Conservation (phyloP, 768 basidiomycete genomes). For the Mycena polygramma region DNA sequence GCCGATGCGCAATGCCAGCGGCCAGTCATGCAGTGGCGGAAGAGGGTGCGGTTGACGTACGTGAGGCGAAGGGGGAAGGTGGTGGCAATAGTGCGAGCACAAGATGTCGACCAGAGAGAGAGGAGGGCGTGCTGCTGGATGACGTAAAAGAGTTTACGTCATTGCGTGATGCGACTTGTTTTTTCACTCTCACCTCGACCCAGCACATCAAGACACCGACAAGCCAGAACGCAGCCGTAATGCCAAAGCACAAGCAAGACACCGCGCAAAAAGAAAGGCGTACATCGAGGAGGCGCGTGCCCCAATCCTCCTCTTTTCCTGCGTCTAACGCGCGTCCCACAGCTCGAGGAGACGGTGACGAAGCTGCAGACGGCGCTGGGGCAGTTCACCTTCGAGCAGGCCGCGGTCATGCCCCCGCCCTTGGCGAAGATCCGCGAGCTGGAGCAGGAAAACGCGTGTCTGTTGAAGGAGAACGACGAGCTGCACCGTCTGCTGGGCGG, state of each 20-base stretch:
- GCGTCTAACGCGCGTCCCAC: conserved; percentile 22
- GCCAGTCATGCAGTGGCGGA: no score
- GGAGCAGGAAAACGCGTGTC: conserved; percentile 80
- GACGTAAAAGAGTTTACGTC: no score
- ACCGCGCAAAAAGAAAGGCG: conserved; percentile 92
- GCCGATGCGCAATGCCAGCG: no score
- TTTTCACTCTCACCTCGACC: no score
- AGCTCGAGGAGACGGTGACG: conserved; percentile 89
- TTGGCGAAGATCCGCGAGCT: conserved; percentile 83
- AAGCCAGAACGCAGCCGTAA: conserved; percentile 88
- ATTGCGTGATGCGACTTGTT: no score
- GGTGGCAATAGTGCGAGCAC: no score
- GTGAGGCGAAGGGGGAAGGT: no score
- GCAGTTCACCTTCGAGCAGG: conserved; percentile 75
- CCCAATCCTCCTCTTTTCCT: conserved; percentile 3
- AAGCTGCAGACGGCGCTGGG: conserved; percentile 83
- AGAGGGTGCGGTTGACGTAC: no score
- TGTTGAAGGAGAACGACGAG: conserved; percentile 82
- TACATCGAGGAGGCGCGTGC: conserved; percentile 86
- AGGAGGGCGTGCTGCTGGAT: no score
- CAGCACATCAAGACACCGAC: conserved; percentile 46
- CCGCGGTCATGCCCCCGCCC: conserved; percentile 78
- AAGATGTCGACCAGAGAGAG: no score
- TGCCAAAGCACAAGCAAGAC: conserved; percentile 88
- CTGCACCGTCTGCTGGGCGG: conserved; percentile 74